Base-by-base conservation (phyloP, 106 monocot genomes). In the Dendrobium nobile region DNA sequence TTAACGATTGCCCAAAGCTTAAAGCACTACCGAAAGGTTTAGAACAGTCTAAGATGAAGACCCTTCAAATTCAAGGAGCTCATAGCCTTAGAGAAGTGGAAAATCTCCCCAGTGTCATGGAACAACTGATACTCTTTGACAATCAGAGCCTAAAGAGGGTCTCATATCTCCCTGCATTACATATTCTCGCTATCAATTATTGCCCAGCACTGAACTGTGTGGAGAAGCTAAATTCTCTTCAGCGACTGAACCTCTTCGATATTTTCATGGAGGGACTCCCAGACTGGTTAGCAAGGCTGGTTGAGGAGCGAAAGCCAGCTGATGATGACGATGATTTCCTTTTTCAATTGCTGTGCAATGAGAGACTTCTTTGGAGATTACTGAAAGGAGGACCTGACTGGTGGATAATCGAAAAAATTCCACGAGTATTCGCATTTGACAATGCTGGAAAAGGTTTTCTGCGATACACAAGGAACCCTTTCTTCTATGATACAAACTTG, bases 361-460 rank as follows among this genome's bases (percentile, higher is more conserved):
- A 33, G 31, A 54, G 58, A 9, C 0, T 41, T 31, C 78, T 78
- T 9, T 37, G 8, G 33, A 28, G 78, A 59, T 59, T 55, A 10
- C 26, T 78, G 33, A 31, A 55, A 54, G 55, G 55, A 20, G 78
- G 78, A 5, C 40, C 33, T 3, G 78, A 78, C 5, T 78, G 78
- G 78, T 9, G 27, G 6, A 78, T 55, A 13, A 59, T 78, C 2
- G 33, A 78, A 78, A 31, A 8, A 10, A 78, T 78, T 24, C 58
- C 55, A 27, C 33, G 37, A 1, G 55, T 78, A 5, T 10, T 16
- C 41, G 58, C 78, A 3, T 78, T 9, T 7, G 33, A 54, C 9
- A 16, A 28, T 8, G 17, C 4, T 31, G 58, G 55, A 41, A 55
- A 4, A 19, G 40, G 55, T 16, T 78, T 31, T 55, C 11, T 59